Conservation (phyloP, 2,329 filamentous ascomycete species). For the Atkinsonella hypoxylon region DNA sequence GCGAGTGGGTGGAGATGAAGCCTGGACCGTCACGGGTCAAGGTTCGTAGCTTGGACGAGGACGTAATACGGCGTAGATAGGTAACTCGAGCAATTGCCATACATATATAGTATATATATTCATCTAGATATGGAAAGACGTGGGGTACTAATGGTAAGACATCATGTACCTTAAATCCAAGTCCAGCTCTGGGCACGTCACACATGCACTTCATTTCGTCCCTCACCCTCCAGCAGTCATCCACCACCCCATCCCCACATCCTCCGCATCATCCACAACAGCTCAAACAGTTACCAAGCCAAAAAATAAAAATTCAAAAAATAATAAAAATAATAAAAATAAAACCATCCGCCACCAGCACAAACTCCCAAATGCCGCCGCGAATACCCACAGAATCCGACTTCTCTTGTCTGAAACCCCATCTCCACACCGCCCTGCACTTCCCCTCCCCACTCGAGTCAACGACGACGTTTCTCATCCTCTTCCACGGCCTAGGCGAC, state of each 20-base stretch:
- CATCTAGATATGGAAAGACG: neutral
- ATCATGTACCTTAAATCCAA: no score
- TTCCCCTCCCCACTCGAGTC: slow-evolving; percentile 44
- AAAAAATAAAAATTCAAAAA: no score
- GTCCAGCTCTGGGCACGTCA: no score
- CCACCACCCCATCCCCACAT: no score
- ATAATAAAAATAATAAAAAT: neutral
- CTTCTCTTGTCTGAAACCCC: slow-evolving; percentile 31
- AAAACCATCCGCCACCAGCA: neutral
- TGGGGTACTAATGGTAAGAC: no score
- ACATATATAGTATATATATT: neutral
- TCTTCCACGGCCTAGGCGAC: slow-evolving; percentile 80
- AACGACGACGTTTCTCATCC: slow-evolving; percentile 63
- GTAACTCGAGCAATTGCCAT: neutral
- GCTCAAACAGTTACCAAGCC: neutral
- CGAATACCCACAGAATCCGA: slow-evolving; percentile 39
- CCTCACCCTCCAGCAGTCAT: no score
- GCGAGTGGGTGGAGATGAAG: slow-evolving; percentile 55
- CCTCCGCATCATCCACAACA: no score
- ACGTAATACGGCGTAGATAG: slow-evolving; percentile 12
- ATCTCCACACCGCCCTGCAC: slow-evolving; percentile 32
- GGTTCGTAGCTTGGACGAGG: slow-evolving; percentile 13
- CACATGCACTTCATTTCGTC: no score
- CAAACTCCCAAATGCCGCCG: slow-evolving; percentile 25
- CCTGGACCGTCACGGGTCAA: slow-evolving; percentile 43